Conservation (phyloP, 305 asterid species). For the Solanum hybrid region DNA sequence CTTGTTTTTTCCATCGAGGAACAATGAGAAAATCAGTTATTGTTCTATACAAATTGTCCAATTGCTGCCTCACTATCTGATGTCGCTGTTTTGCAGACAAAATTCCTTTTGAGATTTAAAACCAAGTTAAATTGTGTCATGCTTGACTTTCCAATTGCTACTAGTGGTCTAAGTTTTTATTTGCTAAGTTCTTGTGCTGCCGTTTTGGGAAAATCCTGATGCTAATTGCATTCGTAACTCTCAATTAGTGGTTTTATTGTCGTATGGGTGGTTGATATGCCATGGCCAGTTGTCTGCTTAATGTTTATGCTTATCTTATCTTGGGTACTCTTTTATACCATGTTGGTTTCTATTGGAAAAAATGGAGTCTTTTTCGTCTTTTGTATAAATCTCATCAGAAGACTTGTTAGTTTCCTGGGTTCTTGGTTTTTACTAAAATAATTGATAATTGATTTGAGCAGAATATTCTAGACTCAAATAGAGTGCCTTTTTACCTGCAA, state of each 20-base stretch:
- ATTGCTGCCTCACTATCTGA: background rate
- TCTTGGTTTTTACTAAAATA: no score
- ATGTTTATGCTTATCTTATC: background rate
- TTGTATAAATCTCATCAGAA: background rate
- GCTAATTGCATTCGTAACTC: background rate
- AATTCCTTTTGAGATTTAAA: background rate
- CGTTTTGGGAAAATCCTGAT: background rate
- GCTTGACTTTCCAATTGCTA: background rate
- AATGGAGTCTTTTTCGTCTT: background rate
- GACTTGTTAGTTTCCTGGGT: background rate
- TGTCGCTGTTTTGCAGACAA: background rate
- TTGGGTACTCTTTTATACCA: background rate
- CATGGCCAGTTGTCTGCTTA: background rate
- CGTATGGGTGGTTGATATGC: background rate
- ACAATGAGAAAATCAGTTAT: background rate
- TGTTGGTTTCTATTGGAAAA: background rate
- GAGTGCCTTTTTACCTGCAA: background rate
- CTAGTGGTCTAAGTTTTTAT: background rate
- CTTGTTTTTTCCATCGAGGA: background rate
- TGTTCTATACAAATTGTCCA: background rate
- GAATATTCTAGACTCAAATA: background rate
- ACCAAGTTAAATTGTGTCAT: background rate
- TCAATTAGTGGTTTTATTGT: background rate
- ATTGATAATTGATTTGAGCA: background rate
- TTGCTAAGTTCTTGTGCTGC: background rate